phyloP scores from a whole-genome alignment of 2,329 filamentous ascomycete genomes.

The Stachybotrys chartarum region DNA sequence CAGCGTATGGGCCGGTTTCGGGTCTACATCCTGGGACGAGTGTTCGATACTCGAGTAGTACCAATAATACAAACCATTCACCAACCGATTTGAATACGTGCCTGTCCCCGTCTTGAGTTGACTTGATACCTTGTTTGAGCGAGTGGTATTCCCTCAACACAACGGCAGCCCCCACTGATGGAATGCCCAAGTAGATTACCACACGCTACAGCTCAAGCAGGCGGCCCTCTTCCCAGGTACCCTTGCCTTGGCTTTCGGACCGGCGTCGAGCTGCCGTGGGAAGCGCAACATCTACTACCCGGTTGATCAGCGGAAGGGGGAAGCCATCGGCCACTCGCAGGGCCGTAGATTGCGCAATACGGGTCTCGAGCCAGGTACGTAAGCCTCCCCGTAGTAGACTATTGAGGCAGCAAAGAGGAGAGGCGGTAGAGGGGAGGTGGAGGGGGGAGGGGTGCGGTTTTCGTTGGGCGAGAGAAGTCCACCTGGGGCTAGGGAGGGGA shows the following conservation, averaged over 20 bases:
- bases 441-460: too few species aligned
- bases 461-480: background rate
- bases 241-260: background rate
- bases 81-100: background rate
- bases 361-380: background rate
- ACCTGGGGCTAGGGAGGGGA: background rate
- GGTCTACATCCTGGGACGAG: background rate
- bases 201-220: background rate
- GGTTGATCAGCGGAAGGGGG: background rate
- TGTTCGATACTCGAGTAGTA: background rate
- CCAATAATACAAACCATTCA: background rate
- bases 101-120: background rate
- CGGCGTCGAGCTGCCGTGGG: background rate
- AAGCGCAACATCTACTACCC: background rate
- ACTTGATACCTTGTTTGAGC: background rate
- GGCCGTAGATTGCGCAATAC: background rate
- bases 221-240: background rate
- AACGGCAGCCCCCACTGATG: background rate
- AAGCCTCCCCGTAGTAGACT: background rate
- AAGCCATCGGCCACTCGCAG: background rate
- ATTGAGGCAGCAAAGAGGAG: background rate
- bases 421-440: too few species aligned
- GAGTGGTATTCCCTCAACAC: background rate
- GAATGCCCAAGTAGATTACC: background rate
- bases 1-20: background rate